Conservation (phyloP, 164 flowering plant species). For the Chimonanthus praecox region DNA sequence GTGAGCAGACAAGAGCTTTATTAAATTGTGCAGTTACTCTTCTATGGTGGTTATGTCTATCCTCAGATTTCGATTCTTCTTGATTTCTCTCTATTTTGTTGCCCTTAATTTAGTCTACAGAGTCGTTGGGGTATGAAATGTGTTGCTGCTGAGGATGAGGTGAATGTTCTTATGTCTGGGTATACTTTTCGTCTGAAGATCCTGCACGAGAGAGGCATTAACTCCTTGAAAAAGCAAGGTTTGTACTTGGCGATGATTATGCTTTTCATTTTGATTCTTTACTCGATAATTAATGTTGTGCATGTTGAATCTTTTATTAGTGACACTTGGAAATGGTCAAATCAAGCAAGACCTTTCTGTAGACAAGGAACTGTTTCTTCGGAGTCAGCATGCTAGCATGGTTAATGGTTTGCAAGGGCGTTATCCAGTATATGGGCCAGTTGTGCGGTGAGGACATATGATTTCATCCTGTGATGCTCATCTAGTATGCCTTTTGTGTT, state of each 20-base stretch:
- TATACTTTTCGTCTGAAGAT: slow-evolving; percentile 87
- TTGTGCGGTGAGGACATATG: slow-evolving; percentile 54
- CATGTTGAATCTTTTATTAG: slow-evolving; percentile 5
- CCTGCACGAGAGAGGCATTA: slow-evolving; percentile 79
- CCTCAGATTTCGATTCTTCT: neutral
- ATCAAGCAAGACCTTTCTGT: slow-evolving; percentile 36
- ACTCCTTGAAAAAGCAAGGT: slow-evolving; percentile 56
- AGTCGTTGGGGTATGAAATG: slow-evolving; percentile 51
- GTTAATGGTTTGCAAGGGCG: slow-evolving; percentile 81
- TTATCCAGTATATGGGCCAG: slow-evolving; percentile 68
- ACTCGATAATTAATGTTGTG: neutral
- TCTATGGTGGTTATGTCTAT: neutral
- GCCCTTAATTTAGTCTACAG: slow-evolving; percentile 55
- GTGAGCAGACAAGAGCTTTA: slow-evolving; percentile 25
- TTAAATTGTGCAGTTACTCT: neutral
- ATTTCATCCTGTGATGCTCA: slow-evolving; percentile 1
- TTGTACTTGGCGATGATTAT: slow-evolving; percentile 6
- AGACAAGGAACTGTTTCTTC: slow-evolving; percentile 60
- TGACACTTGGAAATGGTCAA: slow-evolving; percentile 43
- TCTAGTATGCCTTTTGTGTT: neutral
- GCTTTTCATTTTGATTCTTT: neutral
- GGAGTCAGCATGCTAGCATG: slow-evolving; percentile 90
- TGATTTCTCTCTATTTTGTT: slow-evolving; percentile 15
- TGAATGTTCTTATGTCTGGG: slow-evolving; percentile 77
- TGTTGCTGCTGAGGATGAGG: slow-evolving; percentile 68